These are phyloP conservation scores for Backusella sp. DNA, from an alignment of 192 early-diverging fungal species.

Conservation along the genomic window DNA sequence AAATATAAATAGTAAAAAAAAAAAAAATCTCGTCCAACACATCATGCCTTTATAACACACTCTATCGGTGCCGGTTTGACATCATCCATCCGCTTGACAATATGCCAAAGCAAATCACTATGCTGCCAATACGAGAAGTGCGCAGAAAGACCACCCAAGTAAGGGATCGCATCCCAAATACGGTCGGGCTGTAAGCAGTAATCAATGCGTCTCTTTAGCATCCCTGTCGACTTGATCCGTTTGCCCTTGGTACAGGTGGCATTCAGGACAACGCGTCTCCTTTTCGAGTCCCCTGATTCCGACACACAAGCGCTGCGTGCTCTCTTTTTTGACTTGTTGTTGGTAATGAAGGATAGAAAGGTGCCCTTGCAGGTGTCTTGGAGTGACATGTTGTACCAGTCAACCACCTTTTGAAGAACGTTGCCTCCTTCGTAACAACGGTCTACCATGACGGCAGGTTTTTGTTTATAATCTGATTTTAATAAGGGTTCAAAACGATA, in stretches of 20 bases:
- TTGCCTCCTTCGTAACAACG: not conserved
- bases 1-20: not conserved
- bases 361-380: not conserved
- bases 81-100: conserved; percentile 17
- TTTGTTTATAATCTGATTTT: not conserved
- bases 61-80: not conserved
- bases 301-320: not conserved
- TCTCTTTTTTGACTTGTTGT: not conserved
- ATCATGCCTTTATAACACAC: not conserved
- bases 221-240: not conserved
- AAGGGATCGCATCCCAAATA: conserved; percentile 24
- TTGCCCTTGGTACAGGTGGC: not conserved
- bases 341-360: not conserved
- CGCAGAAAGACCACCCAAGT: conserved; percentile 40
- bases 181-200: not conserved
- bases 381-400: not conserved
- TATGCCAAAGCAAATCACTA: conserved; percentile 40
- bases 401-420: not conserved
- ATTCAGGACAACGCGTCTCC: not conserved
- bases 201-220: not conserved
- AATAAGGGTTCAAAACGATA: conserved; percentile 55
- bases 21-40: not conserved
- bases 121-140: conserved; percentile 51
- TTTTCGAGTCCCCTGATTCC: not conserved
- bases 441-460: not conserved